Base-by-base conservation (phyloP, 345 rosid genomes). In the Acer yangbiense region DNA sequence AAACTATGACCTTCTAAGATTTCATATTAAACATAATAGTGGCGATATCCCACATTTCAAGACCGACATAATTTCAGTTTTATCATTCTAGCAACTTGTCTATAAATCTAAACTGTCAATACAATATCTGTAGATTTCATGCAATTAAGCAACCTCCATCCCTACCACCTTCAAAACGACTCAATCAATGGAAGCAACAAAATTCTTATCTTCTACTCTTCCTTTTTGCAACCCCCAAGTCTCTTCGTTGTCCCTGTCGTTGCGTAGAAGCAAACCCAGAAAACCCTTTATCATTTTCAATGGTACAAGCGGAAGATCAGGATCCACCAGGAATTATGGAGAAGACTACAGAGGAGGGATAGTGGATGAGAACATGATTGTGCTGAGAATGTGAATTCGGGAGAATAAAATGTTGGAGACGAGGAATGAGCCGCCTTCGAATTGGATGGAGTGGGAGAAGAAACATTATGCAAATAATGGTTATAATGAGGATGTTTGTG, bases 381-480 rank as follows among this genome's bases (percentile, higher is more conserved):
- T 58, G 27, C 25, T 58, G 63, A 58, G 63, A 58, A 20, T 46
- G 18, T 3, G 73, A 50, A 46, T 52, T 44, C 32, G 25, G 29
- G 29, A 44, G 58, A 43, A 21, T 52, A 69, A 43, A n/a, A 10
- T 44, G 7, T 20, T 44, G 23, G 18, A 69, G 29, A 69, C 21
- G 3, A 68, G 12, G 14, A 32, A 41, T 1, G 54, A 64, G 67
- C 67, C 13, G 16, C 67, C 67, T 10, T 10, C 39, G 67, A 20
- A 64, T 25, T 64, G 41, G 67, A 64, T 64, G 41, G 39, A 64
- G 67, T 23, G 41, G 67, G 67, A 29, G 67, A 64, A 64, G 41
- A 64, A 64, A 27, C 27, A 64, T 10, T 27, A 23, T 64, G 18
- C 67, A 64, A 23, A 23, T 10, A 23, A 64, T 9, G 39, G 39